A percentile compares a stretch with the other conserved stretches of the same genome.
Evolutionary conservation across 2,329 filamentous ascomycete species (phyloP).

Genomic region (Cercospora janseana): DNA sequence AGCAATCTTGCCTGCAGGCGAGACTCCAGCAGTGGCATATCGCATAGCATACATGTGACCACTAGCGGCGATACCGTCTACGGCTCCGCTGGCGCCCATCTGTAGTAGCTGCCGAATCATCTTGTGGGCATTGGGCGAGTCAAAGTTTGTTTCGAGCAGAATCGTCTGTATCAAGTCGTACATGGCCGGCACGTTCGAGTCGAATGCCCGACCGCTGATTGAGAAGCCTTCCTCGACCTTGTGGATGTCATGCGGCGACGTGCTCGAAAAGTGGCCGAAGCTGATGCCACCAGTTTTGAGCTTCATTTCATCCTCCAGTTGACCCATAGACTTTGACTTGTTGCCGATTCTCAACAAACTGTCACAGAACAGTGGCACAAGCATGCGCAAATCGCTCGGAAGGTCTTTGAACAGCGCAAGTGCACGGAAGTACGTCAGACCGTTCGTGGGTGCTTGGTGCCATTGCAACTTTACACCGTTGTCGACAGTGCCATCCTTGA

Average conservation of each 20-base stretch:
- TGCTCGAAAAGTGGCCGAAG: conserved; percentile 77
- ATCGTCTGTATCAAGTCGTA: conserved; percentile 78
- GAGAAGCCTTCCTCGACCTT: conserved; percentile 76
- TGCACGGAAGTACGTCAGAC: conserved; percentile 91
- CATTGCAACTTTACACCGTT: conserved; percentile 71
- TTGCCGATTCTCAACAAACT: conserved; percentile 92
- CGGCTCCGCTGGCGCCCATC: conserved; percentile 79
- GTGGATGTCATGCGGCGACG: conserved; percentile 70
- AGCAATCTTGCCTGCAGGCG: conserved; percentile 66
- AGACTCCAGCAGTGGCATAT: conserved; percentile 77
- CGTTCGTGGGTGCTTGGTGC: conserved; percentile 91
- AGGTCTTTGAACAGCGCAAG: conserved; percentile 76
- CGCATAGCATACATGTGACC: conserved; percentile 84
- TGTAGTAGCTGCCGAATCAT: conserved; percentile 86
- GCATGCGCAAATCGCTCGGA: conserved; percentile 76
- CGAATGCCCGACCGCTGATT: conserved; percentile 82
- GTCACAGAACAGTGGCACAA: conserved; percentile 88
- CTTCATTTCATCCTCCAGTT: conserved; percentile 93
- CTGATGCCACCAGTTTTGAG: conserved; percentile 90
- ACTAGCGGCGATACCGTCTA: conserved; percentile 87
- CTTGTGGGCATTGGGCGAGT: conserved; percentile 72
- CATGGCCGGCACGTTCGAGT: conserved; percentile 88
- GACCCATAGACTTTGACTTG: conserved; percentile 82
- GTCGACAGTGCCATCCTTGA: conserved; percentile 56
- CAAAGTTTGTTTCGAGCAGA: conserved; percentile 85